Conservation (phyloP, 345 rosid genomes). For the Syzygium oleosum region DNA sequence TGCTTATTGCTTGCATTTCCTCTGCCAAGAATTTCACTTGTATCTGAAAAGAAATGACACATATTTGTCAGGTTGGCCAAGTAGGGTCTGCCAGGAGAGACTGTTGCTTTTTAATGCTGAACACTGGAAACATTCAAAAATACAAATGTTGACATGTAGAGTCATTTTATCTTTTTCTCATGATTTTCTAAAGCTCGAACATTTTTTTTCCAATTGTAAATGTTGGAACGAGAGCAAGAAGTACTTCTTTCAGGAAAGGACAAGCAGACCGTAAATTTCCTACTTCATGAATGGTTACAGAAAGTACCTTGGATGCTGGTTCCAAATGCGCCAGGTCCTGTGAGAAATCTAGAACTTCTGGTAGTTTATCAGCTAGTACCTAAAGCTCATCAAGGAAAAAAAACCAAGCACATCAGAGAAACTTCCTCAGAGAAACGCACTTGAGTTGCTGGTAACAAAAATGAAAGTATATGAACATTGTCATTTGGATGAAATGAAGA, state of each 20-base stretch:
- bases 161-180: neutral
- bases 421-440: neutral
- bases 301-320: conserved; percentile 64
- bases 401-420: neutral
- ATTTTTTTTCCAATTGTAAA: neutral
- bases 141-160: neutral
- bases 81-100: neutral
- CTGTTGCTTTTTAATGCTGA: neutral
- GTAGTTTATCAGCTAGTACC: conserved; percentile 85
- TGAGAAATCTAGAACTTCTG: conserved; percentile 78
- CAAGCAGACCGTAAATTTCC: neutral
- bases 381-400: conserved; percentile 21
- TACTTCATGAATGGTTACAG: neutral
- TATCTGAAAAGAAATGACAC: conserved; percentile 35
- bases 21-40: conserved; percentile 92
- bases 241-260: neutral
- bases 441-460: neutral
- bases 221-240: neutral
- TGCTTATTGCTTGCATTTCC: conserved; percentile 97
- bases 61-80: neutral
- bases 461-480: neutral
- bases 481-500: neutral
- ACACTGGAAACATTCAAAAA: neutral
- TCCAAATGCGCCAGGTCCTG: conserved; percentile 59
- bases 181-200: neutral